Base-by-base conservation (phyloP, 768 basidiomycete species). In the Suillus brevipes region DNA sequence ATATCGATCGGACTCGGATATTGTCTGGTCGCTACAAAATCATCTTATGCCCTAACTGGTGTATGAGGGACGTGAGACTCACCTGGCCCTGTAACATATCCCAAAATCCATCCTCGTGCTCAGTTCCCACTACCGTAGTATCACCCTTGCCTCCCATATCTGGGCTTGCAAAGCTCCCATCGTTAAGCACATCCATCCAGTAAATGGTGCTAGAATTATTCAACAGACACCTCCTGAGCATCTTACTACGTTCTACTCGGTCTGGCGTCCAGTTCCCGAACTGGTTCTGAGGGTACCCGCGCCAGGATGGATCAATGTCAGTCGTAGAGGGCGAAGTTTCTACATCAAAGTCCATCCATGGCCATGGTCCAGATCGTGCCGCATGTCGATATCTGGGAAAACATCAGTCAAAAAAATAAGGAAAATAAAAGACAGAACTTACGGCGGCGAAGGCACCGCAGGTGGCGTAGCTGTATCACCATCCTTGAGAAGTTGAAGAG, bases 1-100 rank as follows among this genome's bases (percentile, higher is more conserved):
- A 88, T 52, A 87, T 28, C 0, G 81, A 81, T 25, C 84, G 79
- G 6, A 85, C 72, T 40, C 83, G 80, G 25, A 83, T 70, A 13
- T 75, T 71, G 13, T 61, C 6, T 1, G 80, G 79, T 52, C 78
- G 70, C 74, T 77, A 71, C 77, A 81, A 58, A 34, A 28, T 55
- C 47, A n/a, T 59, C 16, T 6, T 20, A 18, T 6, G 18, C 5
- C 25, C 18, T 12, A 6, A 20, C 25, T 28, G 40, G 16, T 56
- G 52, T 52, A 31, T 52, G 20, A 60, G 23, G 28, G 9, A 64
- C 13, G n/a, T 34, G 36, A 14, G 23, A 72, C 82, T 63, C 67
- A 85, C 85, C 31, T 78, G 57, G 13, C 62, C 55, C 2, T 75
- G 34, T 34, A 74, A 65, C 20, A 20, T 59, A n/a, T 18, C 70